A percentile compares a stretch with the other conserved stretches of the same genome.
These are phyloP conservation scores for Kazachstania sp. DNA, from an alignment of 1,139 yeast species.

Conservation along the genomic window DNA sequence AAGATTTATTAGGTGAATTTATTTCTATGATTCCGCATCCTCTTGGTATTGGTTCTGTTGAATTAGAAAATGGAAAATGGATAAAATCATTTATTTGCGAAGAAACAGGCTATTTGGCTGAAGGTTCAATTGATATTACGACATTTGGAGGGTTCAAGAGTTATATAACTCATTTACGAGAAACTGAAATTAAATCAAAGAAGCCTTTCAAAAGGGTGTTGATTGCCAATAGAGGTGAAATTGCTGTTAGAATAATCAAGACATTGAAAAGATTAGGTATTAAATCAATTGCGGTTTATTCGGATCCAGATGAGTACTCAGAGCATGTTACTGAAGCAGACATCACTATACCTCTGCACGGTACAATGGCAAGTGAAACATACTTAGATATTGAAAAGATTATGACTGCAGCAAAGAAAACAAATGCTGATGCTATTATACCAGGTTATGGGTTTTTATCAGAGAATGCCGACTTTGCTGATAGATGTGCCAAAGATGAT, in stretches of 20 bases:
- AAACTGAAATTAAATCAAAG: constrained; percentile 9
- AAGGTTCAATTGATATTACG: constrained; percentile 73
- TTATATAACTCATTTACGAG: constrained; percentile 41
- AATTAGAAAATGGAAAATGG: constrained; percentile 68
- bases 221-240: constrained; percentile 96
- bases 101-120: constrained; percentile 65
- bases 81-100: constrained; percentile 93
- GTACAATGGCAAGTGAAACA: constrained; percentile 81
- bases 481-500: constrained; percentile 71
- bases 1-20: constrained; percentile 68
- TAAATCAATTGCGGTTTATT: constrained; percentile 75
- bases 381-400: constrained; percentile 80
- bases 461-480: constrained; percentile 94
- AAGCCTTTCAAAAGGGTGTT: constrained; percentile 76
- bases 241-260: constrained; percentile 86
- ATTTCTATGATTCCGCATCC: constrained; percentile 89
- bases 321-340: constrained; percentile 81
- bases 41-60: constrained; percentile 87
- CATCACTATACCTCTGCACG: constrained; percentile 67
- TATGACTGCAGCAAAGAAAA: constrained; percentile 69
- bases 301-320: constrained; percentile 84
- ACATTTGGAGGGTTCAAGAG: constrained; percentile 80
- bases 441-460: constrained; percentile 97
- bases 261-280: constrained; percentile 76
- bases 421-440: constrained; percentile 84